Evolutionary conservation across 495 filamentous ascomycete species (phyloP), one percentile per base, ranked within the genome.

Genomic region (Penicillium psychrofluorescens): DNA sequence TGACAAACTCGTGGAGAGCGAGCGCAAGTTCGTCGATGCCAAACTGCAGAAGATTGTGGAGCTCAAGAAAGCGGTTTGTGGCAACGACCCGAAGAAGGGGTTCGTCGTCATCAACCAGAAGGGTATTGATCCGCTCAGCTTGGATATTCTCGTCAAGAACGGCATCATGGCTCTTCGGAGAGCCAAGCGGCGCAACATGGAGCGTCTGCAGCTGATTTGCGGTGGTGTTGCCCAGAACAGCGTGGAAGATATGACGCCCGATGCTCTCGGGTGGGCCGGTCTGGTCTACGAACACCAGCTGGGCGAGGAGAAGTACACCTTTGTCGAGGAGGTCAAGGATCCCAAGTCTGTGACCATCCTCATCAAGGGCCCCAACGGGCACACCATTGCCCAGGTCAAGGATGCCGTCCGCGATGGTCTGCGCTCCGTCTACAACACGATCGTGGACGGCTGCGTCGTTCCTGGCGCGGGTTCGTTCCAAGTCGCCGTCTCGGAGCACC

Each of bases 81-180:
- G 92, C 10, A 85, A 82, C 58, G 94, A 97, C 59, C 78, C 81
- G 1, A 95, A 91, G 75, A 96, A 96, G 75, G 81, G 85, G 46
- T 97, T 99, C 58, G 92, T 97, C 47, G 81, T 99, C 54, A 88
- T 99, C 64, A 99, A 99, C 74, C 94, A 97, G 69, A 99, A 99
- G 73, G 92, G 92, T 44, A 99, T 99, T 55, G 92, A 99, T 63
- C 92, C 92, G 12, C 71, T 97, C 40, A 95, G 89, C 42, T 72
- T 98, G 49, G 92, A 98, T 61, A 88, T 97, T 16, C 71, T 98
- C 29, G 89, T 90, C 40, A 98, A 97, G 81, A 97, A 98, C 60
- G 90, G 90, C 43, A 97, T 98, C 53, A 78, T 95, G 59, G 92
- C 94, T 40, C 79, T 98, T 44, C 80, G 92, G 49, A 76, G 92